Evolutionary conservation across 1,284 basidiomycete species (phyloP).

Genomic region (Porogramme epimiltina): DNA sequence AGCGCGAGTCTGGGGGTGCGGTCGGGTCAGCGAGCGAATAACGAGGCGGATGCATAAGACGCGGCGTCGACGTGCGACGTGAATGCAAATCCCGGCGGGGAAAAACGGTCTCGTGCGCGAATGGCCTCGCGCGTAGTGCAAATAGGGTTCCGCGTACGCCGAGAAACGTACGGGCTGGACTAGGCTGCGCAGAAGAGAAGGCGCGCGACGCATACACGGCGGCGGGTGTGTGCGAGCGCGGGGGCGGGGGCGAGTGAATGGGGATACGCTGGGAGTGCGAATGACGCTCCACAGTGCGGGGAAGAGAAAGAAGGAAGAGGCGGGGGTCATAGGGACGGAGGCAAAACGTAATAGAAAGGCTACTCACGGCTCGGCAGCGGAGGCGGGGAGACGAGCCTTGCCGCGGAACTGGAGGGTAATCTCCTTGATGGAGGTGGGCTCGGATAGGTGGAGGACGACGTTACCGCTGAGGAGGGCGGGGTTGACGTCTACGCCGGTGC

Average conservation of each 20-base stretch:
- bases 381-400: slow-evolving; percentile 74
- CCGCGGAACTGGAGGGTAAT: slow-evolving; percentile 84
- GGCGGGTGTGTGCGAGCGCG: slow-evolving; percentile 4
- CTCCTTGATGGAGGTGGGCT: slow-evolving; percentile 85
- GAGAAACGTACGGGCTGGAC: not conserved
- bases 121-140: not conserved
- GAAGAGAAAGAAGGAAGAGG: slow-evolving; percentile 10
- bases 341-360: slow-evolving; percentile 5
- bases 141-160: not conserved
- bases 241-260: slow-evolving; percentile 4
- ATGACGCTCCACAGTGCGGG: not conserved
- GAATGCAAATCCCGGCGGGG: slow-evolving; percentile 6
- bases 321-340: slow-evolving; percentile 11
- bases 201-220: not conserved
- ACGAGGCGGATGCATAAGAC: not conserved
- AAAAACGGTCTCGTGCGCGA: slow-evolving; percentile 8
- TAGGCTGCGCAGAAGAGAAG: not conserved
- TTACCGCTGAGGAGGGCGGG: slow-evolving; percentile 76
- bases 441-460: slow-evolving; percentile 76
- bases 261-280: slow-evolving; percentile 4
- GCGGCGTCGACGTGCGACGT: slow-evolving; percentile 2
- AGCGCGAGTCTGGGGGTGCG: slow-evolving; percentile 36
- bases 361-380: slow-evolving; percentile 70
- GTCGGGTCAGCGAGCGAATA: slow-evolving; percentile 5
- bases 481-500: slow-evolving; percentile 83